phyloP scores from a whole-genome alignment of 2,329 filamentous ascomycete genomes.

The Malbranchea zuffiana region DNA sequence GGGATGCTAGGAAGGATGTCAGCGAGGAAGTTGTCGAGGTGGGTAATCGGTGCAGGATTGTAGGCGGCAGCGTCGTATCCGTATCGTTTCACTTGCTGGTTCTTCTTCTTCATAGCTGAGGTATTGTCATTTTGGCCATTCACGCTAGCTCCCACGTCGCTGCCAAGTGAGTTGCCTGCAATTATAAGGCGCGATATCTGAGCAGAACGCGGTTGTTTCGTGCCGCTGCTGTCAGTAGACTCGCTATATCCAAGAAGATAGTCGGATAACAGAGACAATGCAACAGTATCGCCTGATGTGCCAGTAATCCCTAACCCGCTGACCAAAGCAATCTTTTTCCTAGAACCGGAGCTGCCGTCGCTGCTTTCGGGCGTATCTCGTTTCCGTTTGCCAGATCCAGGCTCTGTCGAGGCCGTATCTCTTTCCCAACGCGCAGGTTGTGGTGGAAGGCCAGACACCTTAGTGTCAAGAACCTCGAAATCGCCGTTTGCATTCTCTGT shows the following conservation, averaged over 20 bases:
- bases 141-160: slow-evolving; percentile 25
- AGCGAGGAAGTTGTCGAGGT: slow-evolving; percentile 72
- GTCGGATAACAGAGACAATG: slow-evolving; percentile 69
- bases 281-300: slow-evolving; percentile 60
- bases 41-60: slow-evolving; percentile 72
- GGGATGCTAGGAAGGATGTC: slow-evolving; percentile 75
- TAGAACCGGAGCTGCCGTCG: slow-evolving; percentile 40
- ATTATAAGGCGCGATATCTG: slow-evolving; percentile 78
- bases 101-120: slow-evolving; percentile 18
- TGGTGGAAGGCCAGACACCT: slow-evolving; percentile 72
- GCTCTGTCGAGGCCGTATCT: slow-evolving; percentile 33
- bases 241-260: slow-evolving; percentile 75
- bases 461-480: slow-evolving; percentile 82
- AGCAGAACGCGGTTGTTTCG: slow-evolving; percentile 26
- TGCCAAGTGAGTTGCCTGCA: slow-evolving; percentile 72
- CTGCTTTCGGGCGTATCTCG: slow-evolving; percentile 20
- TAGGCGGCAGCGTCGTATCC: slow-evolving; percentile 85
- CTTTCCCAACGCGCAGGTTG: slow-evolving; percentile 73
- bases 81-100: slow-evolving; percentile 65
- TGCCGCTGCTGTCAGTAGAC: slow-evolving; percentile 34
- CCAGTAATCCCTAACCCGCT: slow-evolving; percentile 80
- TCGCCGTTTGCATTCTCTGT: slow-evolving; percentile 88
- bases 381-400: slow-evolving; percentile 24
- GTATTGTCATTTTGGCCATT: slow-evolving; percentile 27
- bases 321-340: slow-evolving; percentile 71